Evolutionary conservation across 129 eudicot species (phyloP).

Genomic region (Flaveria brownii): DNA sequence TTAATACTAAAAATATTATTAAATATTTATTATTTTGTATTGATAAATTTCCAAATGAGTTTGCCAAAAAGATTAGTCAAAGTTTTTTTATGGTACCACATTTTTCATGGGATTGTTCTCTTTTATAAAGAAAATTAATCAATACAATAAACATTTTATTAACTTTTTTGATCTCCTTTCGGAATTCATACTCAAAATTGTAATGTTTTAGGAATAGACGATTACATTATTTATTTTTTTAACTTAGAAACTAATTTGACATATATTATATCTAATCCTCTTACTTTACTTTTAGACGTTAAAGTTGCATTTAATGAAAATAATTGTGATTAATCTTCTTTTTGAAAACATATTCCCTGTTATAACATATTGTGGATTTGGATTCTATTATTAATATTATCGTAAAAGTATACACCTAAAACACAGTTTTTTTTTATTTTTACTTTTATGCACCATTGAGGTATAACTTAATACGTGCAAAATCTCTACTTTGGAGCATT

Average conservation of each 20-base stretch:
- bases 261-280: background rate
- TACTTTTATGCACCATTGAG: no score
- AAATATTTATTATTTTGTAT: background rate
- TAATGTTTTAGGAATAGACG: background rate
- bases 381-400: no score
- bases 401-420: background rate
- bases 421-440: background rate
- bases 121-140: conserved; percentile 35
- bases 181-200: conserved; percentile 13
- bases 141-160: conserved; percentile 26
- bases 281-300: background rate
- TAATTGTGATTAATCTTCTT: no score
- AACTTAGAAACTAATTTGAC: background rate
- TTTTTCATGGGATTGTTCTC: conserved; percentile 16
- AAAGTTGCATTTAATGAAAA: background rate
- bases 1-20: background rate
- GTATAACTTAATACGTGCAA: no score
- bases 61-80: conserved; percentile 25
- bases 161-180: conserved; percentile 23
- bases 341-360: no score
- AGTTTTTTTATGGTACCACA: conserved; percentile 8
- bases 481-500: no score
- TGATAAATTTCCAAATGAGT: background rate
- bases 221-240: no score
- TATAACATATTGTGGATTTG: no score